These are phyloP conservation scores for Zygnema cylindricum DNA, from an alignment of 139 green algal genomes.

Conservation along the genomic window DNA sequence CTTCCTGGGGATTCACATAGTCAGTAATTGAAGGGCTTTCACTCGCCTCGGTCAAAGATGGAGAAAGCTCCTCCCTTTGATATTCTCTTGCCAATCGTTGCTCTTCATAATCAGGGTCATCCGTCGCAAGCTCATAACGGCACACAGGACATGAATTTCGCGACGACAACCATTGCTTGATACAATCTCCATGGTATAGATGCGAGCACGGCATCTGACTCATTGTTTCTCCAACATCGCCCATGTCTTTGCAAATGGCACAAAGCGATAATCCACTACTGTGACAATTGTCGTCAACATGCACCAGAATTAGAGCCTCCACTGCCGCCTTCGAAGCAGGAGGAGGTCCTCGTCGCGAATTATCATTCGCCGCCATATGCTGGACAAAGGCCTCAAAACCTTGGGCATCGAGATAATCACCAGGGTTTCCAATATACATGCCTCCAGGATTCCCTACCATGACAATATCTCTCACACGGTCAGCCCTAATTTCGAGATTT, in stretches of 20 bases:
- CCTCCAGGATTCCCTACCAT: not conserved
- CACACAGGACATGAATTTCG: slow-evolving; percentile 83
- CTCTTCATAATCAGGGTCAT: slow-evolving; percentile 72
- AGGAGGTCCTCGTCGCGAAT: not conserved
- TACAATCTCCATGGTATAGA: slow-evolving; percentile 52
- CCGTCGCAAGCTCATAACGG: slow-evolving; percentile 61
- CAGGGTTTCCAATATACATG: slow-evolving; percentile 42
- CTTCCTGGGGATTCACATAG: not conserved
- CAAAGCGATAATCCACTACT: slow-evolving; percentile 32
- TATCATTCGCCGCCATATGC: slow-evolving; percentile 29
- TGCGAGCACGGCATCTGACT: slow-evolving; percentile 44
- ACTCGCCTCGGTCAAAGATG: not conserved
- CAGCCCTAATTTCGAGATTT: slow-evolving; percentile 5
- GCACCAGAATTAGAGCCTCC: slow-evolving; percentile 14
- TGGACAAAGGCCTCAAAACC: slow-evolving; percentile 48
- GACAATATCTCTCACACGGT: not conserved
- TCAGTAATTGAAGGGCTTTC: not conserved
- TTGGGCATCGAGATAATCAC: slow-evolving; percentile 36
- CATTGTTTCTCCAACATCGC: slow-evolving; percentile 20
- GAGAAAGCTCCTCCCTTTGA: not conserved
- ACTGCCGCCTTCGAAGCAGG: slow-evolving; percentile 29
- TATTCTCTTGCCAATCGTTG: slow-evolving; percentile 3
- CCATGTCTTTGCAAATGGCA: slow-evolving; percentile 42
- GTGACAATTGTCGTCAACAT: slow-evolving; percentile 12
- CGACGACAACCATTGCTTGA: slow-evolving; percentile 65